Conservation (phyloP, 1,284 basidiomycete genomes). For the Cryptococcus deneoformans region DNA sequence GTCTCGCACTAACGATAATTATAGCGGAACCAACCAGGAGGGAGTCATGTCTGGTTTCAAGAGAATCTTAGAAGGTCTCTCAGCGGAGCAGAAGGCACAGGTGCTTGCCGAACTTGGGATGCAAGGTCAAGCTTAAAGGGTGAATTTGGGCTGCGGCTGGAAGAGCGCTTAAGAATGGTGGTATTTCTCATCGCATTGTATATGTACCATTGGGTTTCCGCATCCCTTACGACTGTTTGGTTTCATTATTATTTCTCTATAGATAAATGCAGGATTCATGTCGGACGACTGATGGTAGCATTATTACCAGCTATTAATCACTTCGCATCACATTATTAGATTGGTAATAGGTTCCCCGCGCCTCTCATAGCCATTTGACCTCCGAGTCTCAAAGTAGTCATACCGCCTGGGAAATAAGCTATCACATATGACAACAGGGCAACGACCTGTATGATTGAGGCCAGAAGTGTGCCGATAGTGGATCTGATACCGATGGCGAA, state of each 20-base stretch:
- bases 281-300: background rate
- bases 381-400: conserved; percentile 71
- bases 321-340: conserved; percentile 48
- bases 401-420: conserved; percentile 84
- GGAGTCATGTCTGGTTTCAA: conserved; percentile 45
- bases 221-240: background rate
- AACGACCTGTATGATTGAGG: conserved; percentile 74
- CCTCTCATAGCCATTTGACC: conserved; percentile 76
- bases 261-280: background rate
- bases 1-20: background rate
- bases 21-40: conserved; percentile 37
- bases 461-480: conserved; percentile 76
- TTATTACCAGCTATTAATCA: background rate
- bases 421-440: conserved; percentile 81
- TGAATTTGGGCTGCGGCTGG: background rate
- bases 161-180: background rate
- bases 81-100: conserved; percentile 65
- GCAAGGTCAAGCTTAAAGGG: background rate
- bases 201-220: conserved; percentile 11
- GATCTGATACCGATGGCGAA: conserved; percentile 77
- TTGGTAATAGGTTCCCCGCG: conserved; percentile 71
- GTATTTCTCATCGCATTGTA: conserved; percentile 9
- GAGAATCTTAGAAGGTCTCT: conserved; percentile 58
- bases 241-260: background rate
- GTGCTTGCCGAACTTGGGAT: conserved; percentile 53